Evolutionary conservation across 352 stramenopile species (phyloP), one percentile per base, ranked within the genome.

Genomic region (Phytopythium cucurbitacearum): DNA sequence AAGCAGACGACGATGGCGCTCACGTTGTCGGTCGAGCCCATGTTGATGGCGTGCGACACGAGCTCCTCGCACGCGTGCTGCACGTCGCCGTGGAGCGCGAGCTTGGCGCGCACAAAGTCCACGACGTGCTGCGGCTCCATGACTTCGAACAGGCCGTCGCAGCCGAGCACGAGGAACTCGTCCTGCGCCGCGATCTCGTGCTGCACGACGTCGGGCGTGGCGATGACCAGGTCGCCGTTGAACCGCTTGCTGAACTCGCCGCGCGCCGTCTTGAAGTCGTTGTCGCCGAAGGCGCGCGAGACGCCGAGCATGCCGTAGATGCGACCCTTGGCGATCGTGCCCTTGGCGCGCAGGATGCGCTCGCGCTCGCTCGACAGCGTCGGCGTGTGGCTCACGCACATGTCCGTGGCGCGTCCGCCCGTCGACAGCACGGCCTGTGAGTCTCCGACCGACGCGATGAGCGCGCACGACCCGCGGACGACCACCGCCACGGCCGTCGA

Each of bases 281-380:
- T 89, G 65, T 95, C 85, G 12, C 85, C 85, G 61, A 95, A 95
- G 0, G 85, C 81, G 11, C 85, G 64, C 5, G 85, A 94, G 11
- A 95, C 85, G 5, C 77, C 79, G 0, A 95, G 58, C 53, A 92
- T 78, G 7, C 85, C 85, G 61, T 94, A 93, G 45, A 97, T 91
- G 41, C 85, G 67, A 40, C 84, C 86, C 47, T 96, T 89, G 4
- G 84, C 65, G 49, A 96, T 78, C 21, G 85, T 71, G 45, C 89
- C 89, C 44, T 93, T 91, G 35, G 85, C 85, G 5, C 77, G 68
- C 5, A 89, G 62, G 52, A 97, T 96, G 35, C 89, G 78, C 35
- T 80, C 74, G 41, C 82, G 77, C 65, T 97, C 89, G 48, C 60
- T 73, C 3, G 77, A 69, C 13, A 78, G 64, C 37, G 84, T 66